phyloP scores from a whole-genome alignment of 192 early-diverging fungal species.

The Backusella liffmaniae region DNA sequence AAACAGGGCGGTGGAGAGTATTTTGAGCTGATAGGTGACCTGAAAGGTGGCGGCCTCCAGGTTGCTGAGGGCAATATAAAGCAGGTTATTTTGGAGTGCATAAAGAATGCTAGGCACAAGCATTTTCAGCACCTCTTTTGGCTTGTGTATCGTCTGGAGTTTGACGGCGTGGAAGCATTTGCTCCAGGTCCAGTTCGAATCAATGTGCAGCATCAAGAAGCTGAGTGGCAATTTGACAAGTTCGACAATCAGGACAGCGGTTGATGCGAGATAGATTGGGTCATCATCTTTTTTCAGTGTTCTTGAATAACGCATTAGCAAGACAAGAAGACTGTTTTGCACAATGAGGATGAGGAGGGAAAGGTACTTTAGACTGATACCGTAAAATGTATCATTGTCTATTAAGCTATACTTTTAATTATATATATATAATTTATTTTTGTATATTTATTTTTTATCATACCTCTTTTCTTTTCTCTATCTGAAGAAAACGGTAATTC shows the following conservation, averaged over 20 bases:
- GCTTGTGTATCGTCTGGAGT: slow-evolving; percentile 52
- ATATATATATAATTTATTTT: neutral
- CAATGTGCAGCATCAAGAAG: slow-evolving; percentile 34
- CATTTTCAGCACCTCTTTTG: slow-evolving; percentile 69
- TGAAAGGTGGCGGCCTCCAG: slow-evolving; percentile 87
- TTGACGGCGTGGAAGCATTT: slow-evolving; percentile 27
- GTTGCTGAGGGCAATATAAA: slow-evolving; percentile 77
- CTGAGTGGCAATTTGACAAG: slow-evolving; percentile 75
- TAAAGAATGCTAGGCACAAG: slow-evolving; percentile 76
- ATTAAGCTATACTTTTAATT: neutral
- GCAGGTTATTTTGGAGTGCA: slow-evolving; percentile 84
- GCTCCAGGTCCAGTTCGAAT: neutral
- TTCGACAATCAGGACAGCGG: slow-evolving; percentile 90
- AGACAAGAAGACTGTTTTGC: slow-evolving; percentile 82
- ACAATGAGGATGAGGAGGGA: slow-evolving; percentile 83
- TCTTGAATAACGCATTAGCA: slow-evolving; percentile 92
- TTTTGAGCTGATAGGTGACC: slow-evolving; percentile 91
- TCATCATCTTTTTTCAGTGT: slow-evolving; percentile 46
- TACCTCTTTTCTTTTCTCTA: neutral
- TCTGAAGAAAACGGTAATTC: slow-evolving; percentile 1
- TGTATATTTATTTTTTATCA: neutral
- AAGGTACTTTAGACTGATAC: slow-evolving; percentile 59
- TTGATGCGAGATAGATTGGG: slow-evolving; percentile 80
- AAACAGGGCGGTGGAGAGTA: slow-evolving; percentile 84
- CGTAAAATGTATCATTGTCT: neutral